phyloP scores from a whole-genome alignment of 306 rosid genomes.

The Dalbergia oliveri region DNA sequence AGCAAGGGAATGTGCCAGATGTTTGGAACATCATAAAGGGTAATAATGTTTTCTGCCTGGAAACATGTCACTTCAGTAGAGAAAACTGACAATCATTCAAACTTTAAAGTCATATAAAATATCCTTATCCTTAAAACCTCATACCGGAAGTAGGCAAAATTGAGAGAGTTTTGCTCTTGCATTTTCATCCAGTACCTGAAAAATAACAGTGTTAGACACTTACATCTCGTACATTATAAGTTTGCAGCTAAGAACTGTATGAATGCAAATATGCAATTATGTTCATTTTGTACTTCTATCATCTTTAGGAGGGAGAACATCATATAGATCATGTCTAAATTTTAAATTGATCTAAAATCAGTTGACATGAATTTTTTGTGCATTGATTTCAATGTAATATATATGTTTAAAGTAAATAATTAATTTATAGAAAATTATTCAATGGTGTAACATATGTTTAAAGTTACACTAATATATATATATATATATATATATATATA shows the following conservation, averaged over 20 bases:
- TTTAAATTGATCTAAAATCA: too few relatives aligned
- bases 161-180: conserved; percentile 80
- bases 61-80: conserved; percentile 44
- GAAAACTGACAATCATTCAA: conserved; percentile 33
- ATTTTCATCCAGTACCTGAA: conserved; percentile 76
- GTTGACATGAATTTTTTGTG: too few relatives aligned
- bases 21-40: conserved; percentile 95
- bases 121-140: conserved; percentile 29
- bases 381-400: too few relatives aligned
- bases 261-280: conserved; percentile 7
- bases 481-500: too few relatives aligned
- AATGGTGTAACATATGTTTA: too few relatives aligned
- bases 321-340: too few relatives aligned
- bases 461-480: too few relatives aligned
- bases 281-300: conserved; percentile 9
- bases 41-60: conserved; percentile 83
- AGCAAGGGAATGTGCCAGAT: conserved; percentile 98
- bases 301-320: too few relatives aligned
- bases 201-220: conserved; percentile 48
- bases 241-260: conserved; percentile 8
- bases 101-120: conserved; percentile 4
- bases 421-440: too few relatives aligned
- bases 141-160: conserved; percentile 90
- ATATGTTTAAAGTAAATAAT: too few relatives aligned
- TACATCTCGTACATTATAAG: neutral